Evolutionary conservation across 768 basidiomycete species (phyloP).

Genomic region (Royoungia palumana): DNA sequence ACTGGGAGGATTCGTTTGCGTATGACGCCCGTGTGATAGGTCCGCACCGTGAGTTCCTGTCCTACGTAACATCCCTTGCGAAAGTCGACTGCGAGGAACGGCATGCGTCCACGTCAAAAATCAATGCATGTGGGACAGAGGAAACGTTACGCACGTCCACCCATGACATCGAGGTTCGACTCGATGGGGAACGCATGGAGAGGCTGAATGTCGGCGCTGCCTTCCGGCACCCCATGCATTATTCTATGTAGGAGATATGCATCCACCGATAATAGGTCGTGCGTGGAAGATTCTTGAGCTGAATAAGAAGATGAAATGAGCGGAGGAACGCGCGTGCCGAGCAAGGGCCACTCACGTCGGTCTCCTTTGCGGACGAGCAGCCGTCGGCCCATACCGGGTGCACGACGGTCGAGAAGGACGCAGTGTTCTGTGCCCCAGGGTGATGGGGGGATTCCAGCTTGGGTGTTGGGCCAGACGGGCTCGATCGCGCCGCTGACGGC

Average conservation of each 20-base stretch:
- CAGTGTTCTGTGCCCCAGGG: slow-evolving; percentile 61
- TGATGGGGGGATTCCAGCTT: slow-evolving; percentile 30
- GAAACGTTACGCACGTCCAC: slow-evolving; percentile 63
- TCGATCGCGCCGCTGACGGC: slow-evolving; percentile 76
- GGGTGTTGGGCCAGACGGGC: slow-evolving; percentile 58
- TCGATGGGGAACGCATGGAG: slow-evolving; percentile 89
- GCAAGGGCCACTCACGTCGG: slow-evolving; percentile 54
- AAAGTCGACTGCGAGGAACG: slow-evolving; percentile 71
- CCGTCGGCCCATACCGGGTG: slow-evolving; percentile 75
- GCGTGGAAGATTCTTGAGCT: slow-evolving; percentile 55
- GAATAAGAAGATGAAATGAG: slow-evolving; percentile 8
- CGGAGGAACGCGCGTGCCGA: background rate
- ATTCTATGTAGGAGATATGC: slow-evolving; percentile 80
- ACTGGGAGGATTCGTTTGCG: slow-evolving; percentile 90
- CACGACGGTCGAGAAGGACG: slow-evolving; percentile 60
- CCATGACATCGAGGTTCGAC: slow-evolving; percentile 92
- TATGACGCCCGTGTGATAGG: slow-evolving; percentile 89
- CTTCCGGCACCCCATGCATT: slow-evolving; percentile 84
- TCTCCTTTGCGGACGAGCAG: slow-evolving; percentile 68
- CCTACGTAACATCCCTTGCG: slow-evolving; percentile 98
- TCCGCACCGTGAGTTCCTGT: slow-evolving; percentile 94
- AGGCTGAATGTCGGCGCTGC: slow-evolving; percentile 68
- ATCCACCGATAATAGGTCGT: slow-evolving; percentile 50
- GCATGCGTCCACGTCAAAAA: slow-evolving; percentile 2
- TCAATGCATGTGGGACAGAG: background rate